Evolutionary conservation across 306 rosid species (phyloP).

Genomic region (Dryas drummondii): DNA sequence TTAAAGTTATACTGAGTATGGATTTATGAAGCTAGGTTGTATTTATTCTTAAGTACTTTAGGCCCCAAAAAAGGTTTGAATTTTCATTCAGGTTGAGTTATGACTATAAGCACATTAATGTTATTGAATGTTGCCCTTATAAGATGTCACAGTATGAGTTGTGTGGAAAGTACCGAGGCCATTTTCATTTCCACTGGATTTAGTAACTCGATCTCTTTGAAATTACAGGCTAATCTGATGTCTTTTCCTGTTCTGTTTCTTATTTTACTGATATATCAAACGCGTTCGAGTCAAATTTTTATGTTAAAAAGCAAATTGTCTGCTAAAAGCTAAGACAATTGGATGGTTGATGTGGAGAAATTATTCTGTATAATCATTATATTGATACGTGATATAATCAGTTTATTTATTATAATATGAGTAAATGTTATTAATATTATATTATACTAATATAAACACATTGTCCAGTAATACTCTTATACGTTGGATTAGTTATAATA

Average conservation of each 20-base stretch:
- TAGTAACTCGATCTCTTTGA: not conserved
- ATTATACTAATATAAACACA: too few species aligned
- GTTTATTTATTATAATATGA: too few species aligned
- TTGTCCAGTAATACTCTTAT: too few species aligned
- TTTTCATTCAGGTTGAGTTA: not conserved
- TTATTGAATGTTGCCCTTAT: not conserved
- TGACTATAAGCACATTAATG: not conserved
- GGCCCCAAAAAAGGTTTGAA: slow-evolving; percentile 5
- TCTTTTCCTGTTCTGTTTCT: not conserved
- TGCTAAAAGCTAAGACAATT: too few species aligned
- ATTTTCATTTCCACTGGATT: not conserved
- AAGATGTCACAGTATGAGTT: not conserved
- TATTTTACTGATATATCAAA: too few species aligned
- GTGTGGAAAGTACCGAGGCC: not conserved
- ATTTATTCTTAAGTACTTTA: not conserved
- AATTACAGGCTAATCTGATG: not conserved
- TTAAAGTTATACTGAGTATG: slow-evolving; percentile 34
- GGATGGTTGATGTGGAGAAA: too few species aligned
- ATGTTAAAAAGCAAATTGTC: too few species aligned
- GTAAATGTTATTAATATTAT: too few species aligned
- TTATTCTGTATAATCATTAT: too few species aligned
- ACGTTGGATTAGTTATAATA: too few species aligned
- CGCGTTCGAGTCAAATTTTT: too few species aligned
- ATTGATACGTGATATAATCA: too few species aligned
- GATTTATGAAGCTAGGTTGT: slow-evolving; percentile 35